Base-by-base conservation (phyloP, 208 protist species). In the Leishmania gerbilli region DNA sequence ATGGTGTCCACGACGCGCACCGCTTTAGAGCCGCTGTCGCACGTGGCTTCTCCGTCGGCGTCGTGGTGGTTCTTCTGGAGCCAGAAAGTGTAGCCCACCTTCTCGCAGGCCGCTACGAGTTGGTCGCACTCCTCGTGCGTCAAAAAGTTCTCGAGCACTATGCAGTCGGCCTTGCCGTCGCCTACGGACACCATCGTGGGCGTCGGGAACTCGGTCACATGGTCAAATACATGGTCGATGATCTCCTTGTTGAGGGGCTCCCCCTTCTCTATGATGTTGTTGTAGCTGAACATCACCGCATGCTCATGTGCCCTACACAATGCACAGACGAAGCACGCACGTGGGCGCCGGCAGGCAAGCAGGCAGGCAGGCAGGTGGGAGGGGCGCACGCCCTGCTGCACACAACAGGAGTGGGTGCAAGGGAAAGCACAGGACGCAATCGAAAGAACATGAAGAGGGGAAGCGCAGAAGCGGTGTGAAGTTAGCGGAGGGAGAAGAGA, bases 1-100 rank as follows among this genome's bases (percentile, higher is more conserved):
- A 98, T 95, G 1, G 95, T 98, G 89, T 97, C 91, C 27, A 96
- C 93, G 9, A 92, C 85, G 15, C 95, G 93, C 42, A 98, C 90
- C 7, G 90, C 89, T 79, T 84, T 90, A 0, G 90, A 82, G 17
- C 81, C 78, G 27, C 13, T 78, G 71, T 91, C 87, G 72, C 87
- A 87, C 49, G 76, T 79, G 24, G 78, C 74, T 77, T 90, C 84
- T 13, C 84, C 88, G 64, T 90, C 84, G 34, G 86, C 78, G 5
- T 85, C 88, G 85, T 89, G 86, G 81, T 87, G 80, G 49, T 84
- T 80, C 65, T 89, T 84, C 65, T 90, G 89, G 45, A 82, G 88
- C 94, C 94, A 97, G 75, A 93, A 97, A 9, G 92, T 93, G 83
- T 90, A 97, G 19, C 94, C 92, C 1, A 95, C 89, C 75, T 86